Evolutionary conservation across 441 rosid species (phyloP), one percentile per base, ranked within the genome.

Genomic region (Adansonia madagascariensis): DNA sequence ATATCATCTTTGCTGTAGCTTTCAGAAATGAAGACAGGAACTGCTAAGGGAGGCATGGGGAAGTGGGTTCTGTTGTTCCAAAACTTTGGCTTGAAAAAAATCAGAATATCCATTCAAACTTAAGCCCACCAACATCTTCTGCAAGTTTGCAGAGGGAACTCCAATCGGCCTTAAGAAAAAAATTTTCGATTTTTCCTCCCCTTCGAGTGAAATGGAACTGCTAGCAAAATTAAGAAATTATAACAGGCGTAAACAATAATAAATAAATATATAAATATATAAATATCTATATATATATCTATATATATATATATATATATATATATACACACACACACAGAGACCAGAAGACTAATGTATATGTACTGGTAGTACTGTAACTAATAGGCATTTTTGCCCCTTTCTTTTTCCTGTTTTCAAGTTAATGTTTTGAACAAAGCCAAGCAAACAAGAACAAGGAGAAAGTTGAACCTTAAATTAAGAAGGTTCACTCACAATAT

Each of bases 71-170:
- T 17, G 49, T 17, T 9, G 49, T 53, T 71, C 15, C 10, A 62
- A 62, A 62, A 53, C 9, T 31, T 31, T 17, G 27, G 49, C 39
- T 53, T 0, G 35, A 31, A 31, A 27, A 27, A 53, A n/a, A 35
- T 71, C 63, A 35, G 50, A 71, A 71, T 17, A 52, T 53, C 17
- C 49, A 71, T 31, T 52, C n/a, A 70, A 49, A 35, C 46, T 50
- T 3, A 31, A 27, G 60, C 74, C 73, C 24, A 17, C 75, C 61
- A 71, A 53, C 75, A 71, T 71, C 75, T 31, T 52, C 75, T 71
- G 63, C 63, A 71, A 53, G 14, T 41, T 53, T 24, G 31, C 75
- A 71, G 75, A n/a, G 62, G 9, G 47, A 71, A 53, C n/a, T 53
- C 49, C 15, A 53, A 53, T 31, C 17, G 49, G 22, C 49, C 18